A percentile compares a stretch with the other conserved stretches of the same genome.
Evolutionary conservation across 1,139 yeast species (phyloP).

Genomic region (Tardiomyces depauwii): DNA sequence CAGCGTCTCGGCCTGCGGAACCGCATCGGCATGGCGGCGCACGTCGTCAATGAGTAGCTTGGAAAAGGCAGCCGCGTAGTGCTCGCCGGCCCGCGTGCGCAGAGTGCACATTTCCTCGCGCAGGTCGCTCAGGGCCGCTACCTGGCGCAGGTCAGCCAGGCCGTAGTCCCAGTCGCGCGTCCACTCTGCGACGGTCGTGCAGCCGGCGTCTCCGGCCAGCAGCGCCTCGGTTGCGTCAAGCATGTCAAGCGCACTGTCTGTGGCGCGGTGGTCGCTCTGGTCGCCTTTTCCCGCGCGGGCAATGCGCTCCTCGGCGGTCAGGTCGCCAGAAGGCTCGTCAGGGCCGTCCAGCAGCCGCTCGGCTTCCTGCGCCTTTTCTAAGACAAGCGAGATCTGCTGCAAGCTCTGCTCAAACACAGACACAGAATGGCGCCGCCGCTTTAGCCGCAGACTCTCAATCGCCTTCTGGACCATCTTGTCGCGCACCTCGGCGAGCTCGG

Average conservation of each 20-base stretch:
- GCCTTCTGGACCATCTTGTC: slow-evolving; percentile 42
- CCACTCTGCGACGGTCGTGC: slow-evolving; percentile 21
- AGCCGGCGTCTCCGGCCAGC: slow-evolving; percentile 37
- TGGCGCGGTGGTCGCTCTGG: not conserved
- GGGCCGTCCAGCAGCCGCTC: slow-evolving; percentile 6
- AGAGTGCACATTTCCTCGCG: slow-evolving; percentile 41
- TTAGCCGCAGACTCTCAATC: slow-evolving; percentile 38
- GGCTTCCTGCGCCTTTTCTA: slow-evolving; percentile 40
- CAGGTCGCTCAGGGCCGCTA: slow-evolving; percentile 51
- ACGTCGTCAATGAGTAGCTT: slow-evolving; percentile 50
- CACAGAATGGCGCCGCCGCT: slow-evolving; percentile 48
- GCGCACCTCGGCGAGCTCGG: slow-evolving; percentile 29
- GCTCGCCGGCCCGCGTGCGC: slow-evolving; percentile 51
- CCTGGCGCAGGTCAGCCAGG: slow-evolving; percentile 37
- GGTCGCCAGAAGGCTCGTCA: not conserved
- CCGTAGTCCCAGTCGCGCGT: slow-evolving; percentile 41
- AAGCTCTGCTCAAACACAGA: slow-evolving; percentile 52
- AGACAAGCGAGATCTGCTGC: slow-evolving; percentile 47
- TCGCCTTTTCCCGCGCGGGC: not conserved
- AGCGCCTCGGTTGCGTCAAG: slow-evolving; percentile 47
- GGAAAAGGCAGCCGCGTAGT: slow-evolving; percentile 47
- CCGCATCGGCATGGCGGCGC: slow-evolving; percentile 40
- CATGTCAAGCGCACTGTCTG: slow-evolving; percentile 36
- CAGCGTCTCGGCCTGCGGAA: slow-evolving; percentile 40
- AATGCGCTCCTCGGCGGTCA: not conserved